Percentiles rank a stretch among this genome's conserved stretches.
Evolutionary conservation across 169 alveolate genomes (phyloP).

Genomic region (Plasmodium inui): DNA sequence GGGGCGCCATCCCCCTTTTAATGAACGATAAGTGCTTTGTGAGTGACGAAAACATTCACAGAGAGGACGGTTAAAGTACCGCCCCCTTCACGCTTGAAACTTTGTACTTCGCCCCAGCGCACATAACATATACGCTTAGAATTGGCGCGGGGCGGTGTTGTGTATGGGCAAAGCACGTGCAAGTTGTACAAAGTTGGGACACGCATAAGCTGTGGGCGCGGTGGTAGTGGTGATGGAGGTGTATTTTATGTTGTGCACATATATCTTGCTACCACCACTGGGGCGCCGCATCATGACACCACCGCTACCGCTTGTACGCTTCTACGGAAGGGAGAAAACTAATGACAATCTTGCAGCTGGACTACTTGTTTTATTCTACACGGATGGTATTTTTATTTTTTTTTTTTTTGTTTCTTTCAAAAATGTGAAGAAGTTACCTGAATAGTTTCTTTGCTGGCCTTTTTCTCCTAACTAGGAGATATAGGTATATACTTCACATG

Average conservation of each 20-base stretch:
- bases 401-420: background rate
- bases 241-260: background rate
- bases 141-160: background rate
- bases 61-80: background rate
- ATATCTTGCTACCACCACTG: background rate
- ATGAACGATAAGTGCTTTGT: background rate
- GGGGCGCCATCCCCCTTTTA: background rate
- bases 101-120: background rate
- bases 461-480: background rate
- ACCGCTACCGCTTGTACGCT: background rate
- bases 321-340: background rate
- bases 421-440: background rate
- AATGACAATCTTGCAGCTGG: background rate
- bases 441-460: background rate
- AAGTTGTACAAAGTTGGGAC: background rate
- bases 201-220: background rate
- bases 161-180: background rate
- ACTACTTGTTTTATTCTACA: background rate
- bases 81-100: background rate
- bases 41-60: background rate
- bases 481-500: background rate
- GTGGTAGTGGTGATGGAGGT: background rate
- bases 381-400: background rate
- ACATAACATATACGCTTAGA: background rate
- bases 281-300: background rate